Percentiles rank a stretch among this genome's conserved stretches.
Evolutionary conservation across 2,329 filamentous ascomycete species (phyloP).

Genomic region (Alternaria ethzedia): DNA sequence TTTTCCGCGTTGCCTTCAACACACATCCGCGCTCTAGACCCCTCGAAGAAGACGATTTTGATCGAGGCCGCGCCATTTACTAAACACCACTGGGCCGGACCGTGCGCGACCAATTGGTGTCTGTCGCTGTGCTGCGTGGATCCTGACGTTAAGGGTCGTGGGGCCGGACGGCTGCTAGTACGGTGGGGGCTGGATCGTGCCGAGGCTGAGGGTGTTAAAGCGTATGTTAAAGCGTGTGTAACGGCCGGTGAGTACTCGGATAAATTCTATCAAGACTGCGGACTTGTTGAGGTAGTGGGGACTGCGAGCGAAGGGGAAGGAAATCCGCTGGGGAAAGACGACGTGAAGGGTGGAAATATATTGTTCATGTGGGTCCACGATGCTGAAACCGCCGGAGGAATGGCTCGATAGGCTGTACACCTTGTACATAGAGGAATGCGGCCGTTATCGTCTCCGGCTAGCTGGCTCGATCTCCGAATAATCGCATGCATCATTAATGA

Average conservation of each 20-base stretch:
- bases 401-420: too few species aligned
- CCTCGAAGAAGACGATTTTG: slow-evolving; percentile 15
- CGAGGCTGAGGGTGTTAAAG: slow-evolving; percentile 44
- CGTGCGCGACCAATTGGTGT: not conserved
- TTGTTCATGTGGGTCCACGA: slow-evolving; percentile 35
- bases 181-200: slow-evolving; percentile 52
- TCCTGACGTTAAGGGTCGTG: slow-evolving; percentile 49
- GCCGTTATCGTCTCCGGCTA: too few species aligned
- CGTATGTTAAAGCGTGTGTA: slow-evolving; percentile 38
- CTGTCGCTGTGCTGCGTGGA: slow-evolving; percentile 40
- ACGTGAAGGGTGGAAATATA: slow-evolving; percentile 40
- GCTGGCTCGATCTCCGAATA: too few species aligned
- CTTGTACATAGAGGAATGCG: too few species aligned
- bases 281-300: slow-evolving; percentile 44
- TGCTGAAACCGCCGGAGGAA: too few species aligned
- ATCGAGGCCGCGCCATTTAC: slow-evolving; percentile 5
- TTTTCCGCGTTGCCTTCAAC: not conserved
- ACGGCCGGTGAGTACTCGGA: slow-evolving; percentile 43
- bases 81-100: slow-evolving; percentile 19
- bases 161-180: slow-evolving; percentile 49
- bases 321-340: slow-evolving; percentile 33
- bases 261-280: slow-evolving; percentile 48
- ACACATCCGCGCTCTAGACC: slow-evolving; percentile 28
- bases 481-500: too few species aligned
- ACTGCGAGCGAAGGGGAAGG: slow-evolving; percentile 40